phyloP scores from a whole-genome alignment of 805 yeast species.

The Candida germanica region DNA sequence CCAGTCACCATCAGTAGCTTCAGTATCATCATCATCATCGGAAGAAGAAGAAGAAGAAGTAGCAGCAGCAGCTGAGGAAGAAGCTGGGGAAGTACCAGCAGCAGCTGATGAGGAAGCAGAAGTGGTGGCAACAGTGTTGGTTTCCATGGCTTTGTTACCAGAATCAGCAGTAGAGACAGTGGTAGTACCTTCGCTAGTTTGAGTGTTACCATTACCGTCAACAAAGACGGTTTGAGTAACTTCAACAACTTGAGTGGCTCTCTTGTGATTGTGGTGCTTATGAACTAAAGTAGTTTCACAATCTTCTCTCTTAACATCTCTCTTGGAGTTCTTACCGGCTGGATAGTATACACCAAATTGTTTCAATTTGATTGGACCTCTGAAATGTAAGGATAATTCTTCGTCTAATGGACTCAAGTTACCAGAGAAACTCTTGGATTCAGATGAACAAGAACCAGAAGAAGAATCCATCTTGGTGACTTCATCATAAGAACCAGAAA shows the following conservation, averaged over 20 bases:
- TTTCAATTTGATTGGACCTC: constrained; percentile 79
- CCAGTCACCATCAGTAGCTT: constrained; percentile 59
- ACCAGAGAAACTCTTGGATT: constrained; percentile 60
- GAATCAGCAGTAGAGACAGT: constrained; percentile 14
- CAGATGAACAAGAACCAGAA: constrained; percentile 66
- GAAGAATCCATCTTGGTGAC: constrained; percentile 73
- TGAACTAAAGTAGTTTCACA: constrained; percentile 45
- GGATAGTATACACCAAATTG: constrained; percentile 92
- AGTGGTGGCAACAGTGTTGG: constrained; percentile 43
- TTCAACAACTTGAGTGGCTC: constrained; percentile 62
- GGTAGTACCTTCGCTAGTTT: constrained; percentile 20
- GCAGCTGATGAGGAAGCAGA: constrained; percentile 21
- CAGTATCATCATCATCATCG: constrained; percentile 37
- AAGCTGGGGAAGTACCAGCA: constrained; percentile 19
- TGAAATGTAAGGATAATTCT: constrained; percentile 83
- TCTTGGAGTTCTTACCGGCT: constrained; percentile 38
- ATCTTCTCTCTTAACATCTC: constrained; percentile 41
- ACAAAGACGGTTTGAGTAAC: constrained; percentile 79
- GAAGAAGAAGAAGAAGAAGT: constrained; percentile 28
- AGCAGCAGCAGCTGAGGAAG: constrained; percentile 20
- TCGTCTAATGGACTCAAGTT: constrained; percentile 76
- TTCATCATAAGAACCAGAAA: constrained; percentile 76
- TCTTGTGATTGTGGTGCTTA: constrained; percentile 50
- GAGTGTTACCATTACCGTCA: constrained; percentile 52
- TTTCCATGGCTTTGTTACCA: neutral